phyloP scores from a whole-genome alignment of 2,329 filamentous ascomycete species.

The Chrysosporium keratinophilum region DNA sequence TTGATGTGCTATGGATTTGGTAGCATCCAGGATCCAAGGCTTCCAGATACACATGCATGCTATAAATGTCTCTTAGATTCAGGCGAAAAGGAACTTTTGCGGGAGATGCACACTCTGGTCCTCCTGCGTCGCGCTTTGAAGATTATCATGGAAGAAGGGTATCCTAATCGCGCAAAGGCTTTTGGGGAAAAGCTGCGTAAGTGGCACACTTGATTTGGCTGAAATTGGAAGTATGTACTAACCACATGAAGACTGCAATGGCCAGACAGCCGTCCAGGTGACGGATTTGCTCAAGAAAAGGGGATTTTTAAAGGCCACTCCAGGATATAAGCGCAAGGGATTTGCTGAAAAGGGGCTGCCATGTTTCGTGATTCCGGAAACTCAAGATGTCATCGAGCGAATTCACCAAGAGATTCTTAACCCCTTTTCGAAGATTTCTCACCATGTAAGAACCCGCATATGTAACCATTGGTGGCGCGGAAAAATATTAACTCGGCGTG shows the following conservation, averaged over 20 bases:
- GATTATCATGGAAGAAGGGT: slow-evolving; percentile 25
- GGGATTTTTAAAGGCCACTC: slow-evolving; percentile 22
- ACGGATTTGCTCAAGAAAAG: slow-evolving; percentile 24
- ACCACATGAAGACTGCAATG: slow-evolving; percentile 23
- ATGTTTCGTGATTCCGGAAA: slow-evolving; percentile 21
- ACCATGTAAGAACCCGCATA: slow-evolving; percentile 22
- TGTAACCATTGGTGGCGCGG: background rate
- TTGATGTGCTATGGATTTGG: slow-evolving; percentile 39
- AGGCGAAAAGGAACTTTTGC: slow-evolving; percentile 21
- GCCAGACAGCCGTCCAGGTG: slow-evolving; percentile 23
- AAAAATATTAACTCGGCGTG: background rate
- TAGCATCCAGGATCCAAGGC: slow-evolving; percentile 27
- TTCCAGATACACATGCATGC: slow-evolving; percentile 38
- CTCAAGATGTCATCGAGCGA: slow-evolving; percentile 17
- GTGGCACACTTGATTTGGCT: slow-evolving; percentile 7
- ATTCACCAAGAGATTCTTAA: slow-evolving; percentile 25
- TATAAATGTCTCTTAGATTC: slow-evolving; percentile 37
- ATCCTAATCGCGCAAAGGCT: slow-evolving; percentile 19
- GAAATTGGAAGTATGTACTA: background rate
- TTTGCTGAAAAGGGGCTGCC: slow-evolving; percentile 25
- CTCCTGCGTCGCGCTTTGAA: slow-evolving; percentile 23
- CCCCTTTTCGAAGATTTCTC: slow-evolving; percentile 26
- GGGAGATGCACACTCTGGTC: slow-evolving; percentile 23
- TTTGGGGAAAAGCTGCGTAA: slow-evolving; percentile 27
- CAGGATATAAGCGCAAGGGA: slow-evolving; percentile 25